Percentiles rank a stretch among this genome's conserved stretches.
Evolutionary conservation across 768 basidiomycete genomes (phyloP).

Genomic region (Pleurotus sapidus): DNA sequence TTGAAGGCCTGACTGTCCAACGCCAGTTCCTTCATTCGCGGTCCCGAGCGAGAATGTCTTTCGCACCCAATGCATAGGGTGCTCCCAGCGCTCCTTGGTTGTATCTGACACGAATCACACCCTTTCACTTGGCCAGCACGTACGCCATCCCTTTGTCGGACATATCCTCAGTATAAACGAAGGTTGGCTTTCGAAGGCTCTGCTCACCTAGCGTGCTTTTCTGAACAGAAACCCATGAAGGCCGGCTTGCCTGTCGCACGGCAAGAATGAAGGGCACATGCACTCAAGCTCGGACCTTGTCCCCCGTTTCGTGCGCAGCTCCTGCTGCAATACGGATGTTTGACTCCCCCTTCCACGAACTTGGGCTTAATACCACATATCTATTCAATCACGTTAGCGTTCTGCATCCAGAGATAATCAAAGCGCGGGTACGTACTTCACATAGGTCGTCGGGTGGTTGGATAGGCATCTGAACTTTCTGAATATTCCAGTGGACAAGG

Average conservation of each 20-base stretch:
- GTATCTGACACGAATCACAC: constrained; percentile 45
- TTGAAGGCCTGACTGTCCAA: constrained; percentile 46
- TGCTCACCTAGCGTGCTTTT: constrained; percentile 54
- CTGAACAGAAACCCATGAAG: constrained; percentile 56
- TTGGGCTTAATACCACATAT: constrained; percentile 59
- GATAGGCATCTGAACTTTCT: constrained; percentile 20
- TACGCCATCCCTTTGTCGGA: constrained; percentile 45
- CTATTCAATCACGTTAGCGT: constrained; percentile 23
- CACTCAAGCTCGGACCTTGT: constrained; percentile 31
- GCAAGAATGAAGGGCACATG: constrained; percentile 51
- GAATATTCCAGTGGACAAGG: constrained; percentile 37
- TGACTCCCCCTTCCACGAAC: constrained; percentile 57
- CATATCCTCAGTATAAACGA: background rate
- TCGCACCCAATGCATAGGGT: constrained; percentile 50
- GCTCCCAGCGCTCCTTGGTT: constrained; percentile 41
- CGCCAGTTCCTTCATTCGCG: constrained; percentile 47
- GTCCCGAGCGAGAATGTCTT: constrained; percentile 36
- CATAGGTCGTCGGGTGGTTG: constrained; percentile 35
- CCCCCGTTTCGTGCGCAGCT: constrained; percentile 51
- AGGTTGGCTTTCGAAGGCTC: background rate
- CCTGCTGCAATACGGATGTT: constrained; percentile 59
- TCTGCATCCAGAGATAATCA: background rate
- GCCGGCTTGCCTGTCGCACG: constrained; percentile 46
- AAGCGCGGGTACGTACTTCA: constrained; percentile 30
- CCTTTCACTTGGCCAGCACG: constrained; percentile 42